Percentiles rank a stretch among this genome's conserved stretches.
Evolutionary conservation across 768 basidiomycete genomes (phyloP).

Genomic region (Suillus subluteus): DNA sequence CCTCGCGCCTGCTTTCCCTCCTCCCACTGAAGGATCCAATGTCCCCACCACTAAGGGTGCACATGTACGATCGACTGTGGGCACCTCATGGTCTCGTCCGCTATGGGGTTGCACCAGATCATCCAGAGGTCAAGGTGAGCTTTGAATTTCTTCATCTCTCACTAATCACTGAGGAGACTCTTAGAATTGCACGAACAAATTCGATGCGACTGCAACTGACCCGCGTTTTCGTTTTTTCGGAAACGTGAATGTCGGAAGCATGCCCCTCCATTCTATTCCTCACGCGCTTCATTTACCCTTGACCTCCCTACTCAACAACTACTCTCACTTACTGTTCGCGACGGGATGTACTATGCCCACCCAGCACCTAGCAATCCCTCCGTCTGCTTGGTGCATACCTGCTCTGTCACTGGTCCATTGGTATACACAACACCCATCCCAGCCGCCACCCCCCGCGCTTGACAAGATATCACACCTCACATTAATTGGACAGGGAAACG

Average conservation of each 20-base stretch:
- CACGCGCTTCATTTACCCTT: conserved; percentile 64
- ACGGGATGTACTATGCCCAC: conserved; percentile 79
- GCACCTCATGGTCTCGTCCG: conserved; percentile 93
- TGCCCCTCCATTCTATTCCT: conserved; percentile 45
- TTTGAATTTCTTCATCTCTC: conserved; percentile 7
- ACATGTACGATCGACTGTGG: conserved; percentile 92
- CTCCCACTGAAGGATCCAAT: conserved; percentile 42
- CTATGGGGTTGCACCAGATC: conserved; percentile 97
- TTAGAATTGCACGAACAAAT: conserved; percentile 96
- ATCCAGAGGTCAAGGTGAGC: conserved; percentile 92
- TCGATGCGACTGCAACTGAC: conserved; percentile 81
- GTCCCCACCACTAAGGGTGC: conserved; percentile 57
- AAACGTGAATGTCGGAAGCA: conserved; percentile 68
- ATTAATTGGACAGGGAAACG: conserved; percentile 93
- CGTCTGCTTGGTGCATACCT: conserved; percentile 56
- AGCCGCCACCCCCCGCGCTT: conserved; percentile 61
- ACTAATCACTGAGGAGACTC: conserved; percentile 17
- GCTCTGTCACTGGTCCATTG: conserved; percentile 90
- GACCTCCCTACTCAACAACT: conserved; percentile 62
- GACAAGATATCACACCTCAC: conserved; percentile 72
- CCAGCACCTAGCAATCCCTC: conserved; percentile 57
- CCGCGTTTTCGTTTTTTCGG: conserved; percentile 88
- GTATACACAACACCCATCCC: conserved; percentile 92
- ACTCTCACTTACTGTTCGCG: conserved; percentile 86
- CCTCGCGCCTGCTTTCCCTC: conserved; percentile 77